Percentiles rank a stretch among this genome's conserved stretches.
Conservation (phyloP, 495 filamentous ascomycete genomes). For the Thozetella sp. region DNA sequence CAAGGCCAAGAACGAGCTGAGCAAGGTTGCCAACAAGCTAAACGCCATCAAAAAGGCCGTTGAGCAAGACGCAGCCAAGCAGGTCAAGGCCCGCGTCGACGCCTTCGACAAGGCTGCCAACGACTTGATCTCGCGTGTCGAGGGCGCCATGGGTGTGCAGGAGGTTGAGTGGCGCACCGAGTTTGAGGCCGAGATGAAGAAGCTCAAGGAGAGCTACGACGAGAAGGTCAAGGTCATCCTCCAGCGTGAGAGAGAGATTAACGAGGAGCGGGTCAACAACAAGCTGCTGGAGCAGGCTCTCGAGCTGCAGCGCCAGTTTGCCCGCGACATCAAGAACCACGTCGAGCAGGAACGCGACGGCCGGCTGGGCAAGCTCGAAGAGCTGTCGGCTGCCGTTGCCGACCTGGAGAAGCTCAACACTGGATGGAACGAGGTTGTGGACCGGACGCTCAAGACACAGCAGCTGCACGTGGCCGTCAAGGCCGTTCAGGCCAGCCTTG, state of each 20-base stretch:
- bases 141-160: slow-evolving; percentile 71
- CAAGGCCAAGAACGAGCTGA: slow-evolving; percentile 84
- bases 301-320: slow-evolving; percentile 80
- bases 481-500: slow-evolving; percentile 80
- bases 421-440: slow-evolving; percentile 84
- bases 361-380: slow-evolving; percentile 80
- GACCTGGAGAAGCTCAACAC: slow-evolving; percentile 84
- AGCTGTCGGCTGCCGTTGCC: slow-evolving; percentile 72
- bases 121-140: slow-evolving; percentile 80
- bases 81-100: slow-evolving; percentile 68
- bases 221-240: slow-evolving; percentile 77
- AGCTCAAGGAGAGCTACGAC: slow-evolving; percentile 72
- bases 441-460: slow-evolving; percentile 88
- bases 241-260: slow-evolving; percentile 70
- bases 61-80: slow-evolving; percentile 71
- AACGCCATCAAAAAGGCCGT: slow-evolving; percentile 65
- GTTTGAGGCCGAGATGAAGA: slow-evolving; percentile 85
- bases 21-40: slow-evolving; percentile 75
- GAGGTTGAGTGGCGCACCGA: slow-evolving; percentile 82
- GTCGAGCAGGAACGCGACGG: slow-evolving; percentile 90
- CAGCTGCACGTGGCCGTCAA: slow-evolving; percentile 94
- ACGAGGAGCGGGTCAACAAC: slow-evolving; percentile 80
- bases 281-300: slow-evolving; percentile 90
- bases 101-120: slow-evolving; percentile 49
- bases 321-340: slow-evolving; percentile 72